Evolutionary conservation across 1,284 basidiomycete species (phyloP).

Genomic region (Papiliotrema nemorosa): DNA sequence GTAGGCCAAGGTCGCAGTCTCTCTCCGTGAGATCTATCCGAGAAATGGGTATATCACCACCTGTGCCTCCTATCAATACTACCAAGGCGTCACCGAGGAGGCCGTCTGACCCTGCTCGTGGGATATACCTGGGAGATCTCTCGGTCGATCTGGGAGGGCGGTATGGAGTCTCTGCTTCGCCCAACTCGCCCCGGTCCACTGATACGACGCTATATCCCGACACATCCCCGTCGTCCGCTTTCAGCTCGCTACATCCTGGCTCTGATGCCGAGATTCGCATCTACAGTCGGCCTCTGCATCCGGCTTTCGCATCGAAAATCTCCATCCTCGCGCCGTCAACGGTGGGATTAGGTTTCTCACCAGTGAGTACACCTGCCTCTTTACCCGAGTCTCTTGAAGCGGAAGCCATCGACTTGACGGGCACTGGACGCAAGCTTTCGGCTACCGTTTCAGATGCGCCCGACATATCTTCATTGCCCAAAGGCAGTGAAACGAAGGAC

Average conservation of each 20-base stretch:
- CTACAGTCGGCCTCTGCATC: not conserved
- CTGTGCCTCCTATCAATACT: slow-evolving; percentile 2
- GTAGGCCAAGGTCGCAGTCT: slow-evolving; percentile 15
- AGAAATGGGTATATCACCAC: slow-evolving; percentile 9
- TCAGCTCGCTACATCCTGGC: slow-evolving; percentile 1
- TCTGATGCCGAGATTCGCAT: not conserved
- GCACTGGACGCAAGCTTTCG: slow-evolving; percentile 2
- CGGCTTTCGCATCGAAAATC: slow-evolving; percentile 6
- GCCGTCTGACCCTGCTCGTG: not conserved
- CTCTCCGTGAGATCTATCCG: slow-evolving; percentile 9
- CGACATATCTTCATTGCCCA: too few species aligned
- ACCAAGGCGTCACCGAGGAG: not conserved
- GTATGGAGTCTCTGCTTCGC: slow-evolving; percentile 1
- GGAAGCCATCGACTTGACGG: slow-evolving; percentile 25
- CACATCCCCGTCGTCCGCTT: slow-evolving; percentile 5
- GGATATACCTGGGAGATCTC: slow-evolving; percentile 14
- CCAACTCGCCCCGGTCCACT: not conserved
- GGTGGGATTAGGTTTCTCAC: slow-evolving; percentile 15
- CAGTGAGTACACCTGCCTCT: slow-evolving; percentile 14
- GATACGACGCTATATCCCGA: slow-evolving; percentile 4
- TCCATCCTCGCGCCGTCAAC: slow-evolving; percentile 21
- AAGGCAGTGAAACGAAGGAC: too few species aligned
- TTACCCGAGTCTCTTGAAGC: slow-evolving; percentile 25
- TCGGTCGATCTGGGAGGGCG: slow-evolving; percentile 20
- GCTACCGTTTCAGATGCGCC: not conserved